Percentiles rank a stretch among this genome's conserved stretches.
phyloP scores from a whole-genome alignment of 345 rosid species.

The Noccaea bulbosa region DNA sequence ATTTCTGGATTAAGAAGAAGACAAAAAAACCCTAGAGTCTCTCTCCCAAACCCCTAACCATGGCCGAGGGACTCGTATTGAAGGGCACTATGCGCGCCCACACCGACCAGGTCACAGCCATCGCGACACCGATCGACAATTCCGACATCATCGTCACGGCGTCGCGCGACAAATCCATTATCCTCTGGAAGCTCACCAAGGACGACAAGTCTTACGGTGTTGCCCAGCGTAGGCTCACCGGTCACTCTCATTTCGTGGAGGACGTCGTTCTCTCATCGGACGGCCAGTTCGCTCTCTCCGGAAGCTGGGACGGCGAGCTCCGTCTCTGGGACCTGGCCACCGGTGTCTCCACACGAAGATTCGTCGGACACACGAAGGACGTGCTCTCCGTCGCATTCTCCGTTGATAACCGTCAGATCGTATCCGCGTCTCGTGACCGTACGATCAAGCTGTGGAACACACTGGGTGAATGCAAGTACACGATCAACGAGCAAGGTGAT shows the following conservation, averaged over 20 bases:
- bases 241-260: slow-evolving; percentile 92
- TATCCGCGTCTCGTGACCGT: slow-evolving; percentile 91
- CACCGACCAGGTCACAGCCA: slow-evolving; percentile 94
- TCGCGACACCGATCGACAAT: slow-evolving; percentile 91
- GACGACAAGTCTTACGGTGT: slow-evolving; percentile 82
- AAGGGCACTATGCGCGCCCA: slow-evolving; percentile 93
- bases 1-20: slow-evolving; percentile 29
- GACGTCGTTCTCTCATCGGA: slow-evolving; percentile 96
- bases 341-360: slow-evolving; percentile 74
- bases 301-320: slow-evolving; percentile 98
- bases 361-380: slow-evolving; percentile 94
- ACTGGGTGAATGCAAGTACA: slow-evolving; percentile 95
- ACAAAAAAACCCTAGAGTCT: slow-evolving; percentile 11
- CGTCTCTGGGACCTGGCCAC: slow-evolving; percentile 90
- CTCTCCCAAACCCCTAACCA: slow-evolving; percentile 30
- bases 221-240: slow-evolving; percentile 88
- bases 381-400: slow-evolving; percentile 96
- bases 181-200: slow-evolving; percentile 87
- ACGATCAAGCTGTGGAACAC: slow-evolving; percentile 96
- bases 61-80: slow-evolving; percentile 79
- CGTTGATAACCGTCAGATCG: slow-evolving; percentile 93
- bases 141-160: slow-evolving; percentile 87
- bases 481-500: slow-evolving; percentile 76
- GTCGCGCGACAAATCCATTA: slow-evolving; percentile 96
- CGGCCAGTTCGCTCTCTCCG: slow-evolving; percentile 93